A percentile compares a stretch with the other conserved stretches of the same genome.
Conservation (phyloP, 108 stramenopile species). For the Heterococcus sp. region DNA sequence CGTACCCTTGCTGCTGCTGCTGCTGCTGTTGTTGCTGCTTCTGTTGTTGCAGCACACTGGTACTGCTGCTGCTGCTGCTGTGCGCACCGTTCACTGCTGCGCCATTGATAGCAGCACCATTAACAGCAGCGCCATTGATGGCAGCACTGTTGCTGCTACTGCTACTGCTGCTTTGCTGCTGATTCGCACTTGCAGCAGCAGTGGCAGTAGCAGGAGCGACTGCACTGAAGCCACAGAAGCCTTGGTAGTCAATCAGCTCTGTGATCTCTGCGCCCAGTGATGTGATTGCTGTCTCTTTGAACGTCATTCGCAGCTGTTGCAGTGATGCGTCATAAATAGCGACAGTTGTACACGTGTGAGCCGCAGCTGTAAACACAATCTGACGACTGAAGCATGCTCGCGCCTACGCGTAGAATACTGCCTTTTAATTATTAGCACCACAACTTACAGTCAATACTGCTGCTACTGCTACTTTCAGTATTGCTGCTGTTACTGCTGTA, state of each 20-base stretch:
- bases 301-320: not conserved
- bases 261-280: slow-evolving; percentile 56
- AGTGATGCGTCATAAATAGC: not conserved
- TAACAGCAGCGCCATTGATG: no score
- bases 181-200: slow-evolving; percentile 63
- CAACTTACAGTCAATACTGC: no score
- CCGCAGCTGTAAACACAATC: no score
- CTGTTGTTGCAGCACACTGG: no score
- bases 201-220: slow-evolving; percentile 62
- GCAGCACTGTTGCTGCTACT: slow-evolving; percentile 64
- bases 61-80: no score
- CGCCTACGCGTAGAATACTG: no score
- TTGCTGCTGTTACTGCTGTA: no score
- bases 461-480: no score
- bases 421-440: no score
- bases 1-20: slow-evolving; percentile 44
- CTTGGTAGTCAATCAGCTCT: slow-evolving; percentile 46
- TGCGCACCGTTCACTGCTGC: no score
- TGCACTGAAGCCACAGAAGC: slow-evolving; percentile 52
- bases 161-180: slow-evolving; percentile 58
- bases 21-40: not conserved
- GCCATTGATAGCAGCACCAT: no score
- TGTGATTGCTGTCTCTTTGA: not conserved
- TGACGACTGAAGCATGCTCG: no score
- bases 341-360: not conserved